Conservation (phyloP, 2,329 filamentous ascomycete species). For the Alternaria alternata region DNA sequence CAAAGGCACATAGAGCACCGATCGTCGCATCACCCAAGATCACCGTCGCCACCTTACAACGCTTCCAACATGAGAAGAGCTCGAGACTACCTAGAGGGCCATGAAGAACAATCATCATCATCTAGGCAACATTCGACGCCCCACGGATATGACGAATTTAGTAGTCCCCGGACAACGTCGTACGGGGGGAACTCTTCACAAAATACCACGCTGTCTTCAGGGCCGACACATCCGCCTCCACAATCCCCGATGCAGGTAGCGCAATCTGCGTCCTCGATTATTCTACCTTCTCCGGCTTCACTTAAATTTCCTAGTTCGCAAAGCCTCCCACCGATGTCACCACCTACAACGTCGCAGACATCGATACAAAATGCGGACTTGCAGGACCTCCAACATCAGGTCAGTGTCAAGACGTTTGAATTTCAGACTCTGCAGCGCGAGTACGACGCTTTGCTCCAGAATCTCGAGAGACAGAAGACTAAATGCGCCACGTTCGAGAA, state of each 20-base stretch:
- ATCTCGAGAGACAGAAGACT: conserved; percentile 60
- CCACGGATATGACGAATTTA: conserved; percentile 23
- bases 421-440: conserved; percentile 63
- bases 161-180: conserved; percentile 16
- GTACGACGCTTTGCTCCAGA: conserved; percentile 62
- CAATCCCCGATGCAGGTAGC: conserved; percentile 40
- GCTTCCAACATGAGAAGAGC: conserved; percentile 34
- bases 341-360: conserved; percentile 31
- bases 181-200: conserved; percentile 31
- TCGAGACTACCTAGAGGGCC: conserved; percentile 29
- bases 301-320: conserved; percentile 32
- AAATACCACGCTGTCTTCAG: conserved; percentile 55
- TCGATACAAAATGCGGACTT: conserved; percentile 52
- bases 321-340: conserved; percentile 36
- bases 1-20: conserved; percentile 25
- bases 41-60: conserved; percentile 19
- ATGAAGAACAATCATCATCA: conserved; percentile 34
- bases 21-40: conserved; percentile 20
- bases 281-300: conserved; percentile 45
- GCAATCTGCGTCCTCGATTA: conserved; percentile 29
- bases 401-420: conserved; percentile 62
- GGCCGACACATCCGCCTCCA: conserved; percentile 46
- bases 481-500: conserved; percentile 61
- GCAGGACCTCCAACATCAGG: conserved; percentile 62
- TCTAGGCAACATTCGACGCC: conserved; percentile 22